A percentile compares a stretch with the other conserved stretches of the same genome.
These are phyloP conservation scores for Amniculicola lignicola DNA, from an alignment of 495 filamentous ascomycete species.

Conservation along the genomic window DNA sequence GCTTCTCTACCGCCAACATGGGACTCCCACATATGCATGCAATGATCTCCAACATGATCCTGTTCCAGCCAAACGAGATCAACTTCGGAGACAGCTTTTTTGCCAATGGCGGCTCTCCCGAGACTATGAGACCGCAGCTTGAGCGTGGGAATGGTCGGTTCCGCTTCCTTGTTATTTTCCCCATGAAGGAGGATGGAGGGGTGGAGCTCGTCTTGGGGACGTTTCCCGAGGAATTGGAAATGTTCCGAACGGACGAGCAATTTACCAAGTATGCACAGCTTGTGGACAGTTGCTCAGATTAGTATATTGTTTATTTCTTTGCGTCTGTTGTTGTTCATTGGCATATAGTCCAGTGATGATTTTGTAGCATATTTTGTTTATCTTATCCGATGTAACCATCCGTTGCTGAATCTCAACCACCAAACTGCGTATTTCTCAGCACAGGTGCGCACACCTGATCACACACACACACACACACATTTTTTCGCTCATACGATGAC, in stretches of 20 bases:
- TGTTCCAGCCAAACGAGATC: slow-evolving; percentile 18
- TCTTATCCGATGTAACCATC: no score
- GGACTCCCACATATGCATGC: not conserved
- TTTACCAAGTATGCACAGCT: slow-evolving; percentile 3
- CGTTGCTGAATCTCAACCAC: no score
- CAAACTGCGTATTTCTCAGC: no score
- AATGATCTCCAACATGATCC: slow-evolving; percentile 8
- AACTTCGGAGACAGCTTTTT: slow-evolving; percentile 38
- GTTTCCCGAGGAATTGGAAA: slow-evolving; percentile 39
- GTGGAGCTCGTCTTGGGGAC: slow-evolving; percentile 41
- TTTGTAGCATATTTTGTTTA: no score
- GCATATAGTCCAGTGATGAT: no score
- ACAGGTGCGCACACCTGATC: no score
- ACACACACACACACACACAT: no score
- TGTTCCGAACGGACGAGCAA: slow-evolving; percentile 20
- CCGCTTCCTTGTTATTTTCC: slow-evolving; percentile 38
- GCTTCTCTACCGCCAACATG: slow-evolving; percentile 35
- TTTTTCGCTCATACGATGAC: no score
- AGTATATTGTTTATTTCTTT: no score
- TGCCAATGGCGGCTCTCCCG: slow-evolving; percentile 33
- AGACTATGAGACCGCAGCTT: slow-evolving; percentile 37
- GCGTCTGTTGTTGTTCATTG: no score
- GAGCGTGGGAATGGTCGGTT: slow-evolving; percentile 34
- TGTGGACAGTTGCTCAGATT: no score
- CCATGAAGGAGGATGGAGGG: slow-evolving; percentile 39